phyloP scores from a whole-genome alignment of 208 protist genomes.

The Acanthamoeba sp. region DNA sequence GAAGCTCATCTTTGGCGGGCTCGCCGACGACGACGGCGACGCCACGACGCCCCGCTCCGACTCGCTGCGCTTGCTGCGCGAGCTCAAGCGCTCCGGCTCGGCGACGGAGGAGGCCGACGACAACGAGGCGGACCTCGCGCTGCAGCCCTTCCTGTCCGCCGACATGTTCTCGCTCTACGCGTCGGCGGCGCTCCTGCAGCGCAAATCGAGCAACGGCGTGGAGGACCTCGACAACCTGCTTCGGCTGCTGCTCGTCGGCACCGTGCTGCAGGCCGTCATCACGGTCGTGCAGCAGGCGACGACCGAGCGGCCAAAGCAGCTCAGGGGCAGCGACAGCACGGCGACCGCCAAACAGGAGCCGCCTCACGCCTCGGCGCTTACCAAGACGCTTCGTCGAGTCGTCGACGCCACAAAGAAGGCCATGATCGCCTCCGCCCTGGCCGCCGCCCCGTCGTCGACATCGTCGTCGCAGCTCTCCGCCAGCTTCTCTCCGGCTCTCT shows the following conservation, averaged over 20 bases:
- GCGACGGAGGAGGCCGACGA: not conserved
- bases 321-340: not conserved
- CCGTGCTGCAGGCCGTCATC: conserved; percentile 21
- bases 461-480: too few species aligned
- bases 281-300: not conserved
- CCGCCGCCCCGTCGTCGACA: too few species aligned
- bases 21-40: not conserved
- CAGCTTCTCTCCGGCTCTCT: too few species aligned
- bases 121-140: not conserved
- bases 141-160: not conserved
- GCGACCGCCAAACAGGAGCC: not conserved
- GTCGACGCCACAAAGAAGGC: not conserved
- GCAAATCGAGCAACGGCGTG: not conserved
- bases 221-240: not conserved
- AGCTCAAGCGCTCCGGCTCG: not conserved
- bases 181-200: not conserved
- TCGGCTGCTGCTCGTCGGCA: conserved; percentile 11
- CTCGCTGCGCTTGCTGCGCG: not conserved
- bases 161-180: conserved; percentile 8
- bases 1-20: not conserved
- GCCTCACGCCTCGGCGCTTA: not conserved
- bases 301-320: too few species aligned
- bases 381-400: not conserved
- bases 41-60: not conserved
- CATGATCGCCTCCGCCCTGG: too few species aligned